Evolutionary conservation across 352 stramenopile genomes (phyloP), one percentile per base, ranked within the genome.

Genomic region (Pythium phragmitis): DNA sequence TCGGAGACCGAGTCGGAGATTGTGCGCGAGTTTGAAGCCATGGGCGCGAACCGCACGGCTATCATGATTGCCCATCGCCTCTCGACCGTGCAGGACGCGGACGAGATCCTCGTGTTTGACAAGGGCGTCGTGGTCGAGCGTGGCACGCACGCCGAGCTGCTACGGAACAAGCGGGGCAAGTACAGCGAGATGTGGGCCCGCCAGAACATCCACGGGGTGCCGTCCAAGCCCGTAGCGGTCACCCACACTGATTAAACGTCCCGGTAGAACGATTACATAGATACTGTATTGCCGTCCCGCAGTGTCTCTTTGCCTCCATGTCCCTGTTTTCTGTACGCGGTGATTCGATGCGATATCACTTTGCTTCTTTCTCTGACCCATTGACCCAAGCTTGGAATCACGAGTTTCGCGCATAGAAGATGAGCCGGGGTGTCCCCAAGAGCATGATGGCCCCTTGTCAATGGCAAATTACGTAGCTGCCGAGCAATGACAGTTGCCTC

Each of bases 11-110:
- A 99, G 74, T 67, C 62, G 13, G 62, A 73, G 56, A 83, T 89
- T 43, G 73, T 89, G 74, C 89, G 95, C 41, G 87, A 92, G 56
- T 97, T 99, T 51, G 97, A 99, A 67, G 85, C 93, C 33, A 37
- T 82, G 78, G 37, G 96, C 96, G 50, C 81, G 28, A 94, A 97
- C 66, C 87, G 96, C 41, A 99, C 97, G 1, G 66, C 79, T n/a
- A 91, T 91, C 16, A 79, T 88, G 23, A 80, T 97, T 63, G 79
- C 80, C 23, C 80, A 89, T 57, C 75, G 80, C 16, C 63, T 89
- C 17, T 75, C 70, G 11, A 85, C 80, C 0, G 74, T 87, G 49
- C 72, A 84, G 65, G 74, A 80, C 43, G 70, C 76, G 7, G 74
- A 87, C 26, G 71, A 89, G 68, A 96, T 96, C 62, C 37, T 94